Evolutionary conservation across 1,139 yeast genomes (phyloP), one percentile per base, ranked within the genome.

Genomic region (Saccharomyces hybrid): DNA sequence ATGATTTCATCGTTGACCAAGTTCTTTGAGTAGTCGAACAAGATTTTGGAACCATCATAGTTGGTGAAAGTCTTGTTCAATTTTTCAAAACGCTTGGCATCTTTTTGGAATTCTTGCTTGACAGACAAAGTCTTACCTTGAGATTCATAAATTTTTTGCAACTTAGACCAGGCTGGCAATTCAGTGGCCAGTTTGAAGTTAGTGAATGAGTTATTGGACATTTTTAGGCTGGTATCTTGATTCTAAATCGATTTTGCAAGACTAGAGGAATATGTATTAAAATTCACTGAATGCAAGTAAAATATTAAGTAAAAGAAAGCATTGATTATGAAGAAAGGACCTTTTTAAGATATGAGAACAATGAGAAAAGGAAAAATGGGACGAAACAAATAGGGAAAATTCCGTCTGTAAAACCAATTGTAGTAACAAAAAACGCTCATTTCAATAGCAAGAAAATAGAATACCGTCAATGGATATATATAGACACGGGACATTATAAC

Each of bases 1-100:
- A 88, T 73, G 68, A 91, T 82, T 68, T 88, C 91, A 63, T 90
- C 96, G 71, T 90, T 86, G 69, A 93, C 77, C 72, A 93, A 80
- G 76, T 93, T 93, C 80, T 93, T 93, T 66, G 97, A 88, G 79
- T 85, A 93, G 73, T 93, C 99, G 70, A 91, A 93, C 67, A 93
- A 77, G 67, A 93, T 87, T 76, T 90, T 78, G 53, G 96, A 86
- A 49, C 86, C 91, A 68, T 91, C 97, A 72, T 71, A 87, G 78
- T 90, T 91, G 66, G 77, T 75, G 73, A 90, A 89, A 55, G 88
- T 83, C 71, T 82, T 82, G 62, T 95, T 81, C 68, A 78, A 83
- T 73, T 88, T 89, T 60, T 76, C 78, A 70, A 84, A 89, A 71
- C 99, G 83, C 59, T 79, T 68, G 16, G 88, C 74, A 72, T 93